Evolutionary conservation across 441 rosid species (phyloP), one percentile per base, ranked within the genome.

Genomic region (Raphanus hybrid): DNA sequence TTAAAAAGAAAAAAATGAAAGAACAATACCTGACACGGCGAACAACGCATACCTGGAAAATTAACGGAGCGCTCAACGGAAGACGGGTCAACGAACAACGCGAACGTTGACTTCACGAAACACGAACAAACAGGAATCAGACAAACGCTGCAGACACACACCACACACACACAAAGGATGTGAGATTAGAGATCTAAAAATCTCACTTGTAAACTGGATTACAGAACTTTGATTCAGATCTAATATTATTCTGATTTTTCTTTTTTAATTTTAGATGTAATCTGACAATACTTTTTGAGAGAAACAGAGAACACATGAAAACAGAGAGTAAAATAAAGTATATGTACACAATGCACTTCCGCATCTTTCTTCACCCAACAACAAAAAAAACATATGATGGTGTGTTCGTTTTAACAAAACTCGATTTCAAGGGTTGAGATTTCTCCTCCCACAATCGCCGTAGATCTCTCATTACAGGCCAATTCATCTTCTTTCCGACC

Each of bases 271-370:
- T 58, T 34, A 34, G 5, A 8, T 58, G 4, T 59, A 26, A 57
- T 26, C 65, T 11, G 45, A 66, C 69, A 58, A 3, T 18, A 4
- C 11, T 11, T 43, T 8, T 29, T 8, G 0, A 10, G 61, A 64
- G 16, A 23, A 10, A 59, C 2, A 18, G 9, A 16, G 8, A 52
- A 15, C 59, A 15, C 59, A 20, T 4, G 2, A 9, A 71, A 45
- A 70, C 58, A 79, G 16, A 50, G 18, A 52, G 75, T 65, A 75
- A 79, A 74, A 41, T 9, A 2, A 64, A 70, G 39, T 43, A 43
- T 69, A 80, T 80, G 74, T 80, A 80, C 79, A 80, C 76, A 79
- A 80, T 75, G 82, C 80, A 70, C 57, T 74, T 58, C 34, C 32
- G 75, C 78, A 79, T 79, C 62, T 74, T 59, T 61, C 70, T 67